Evolutionary conservation across 2,329 filamentous ascomycete genomes (phyloP).

Genomic region (Paecilomyces niveus): DNA sequence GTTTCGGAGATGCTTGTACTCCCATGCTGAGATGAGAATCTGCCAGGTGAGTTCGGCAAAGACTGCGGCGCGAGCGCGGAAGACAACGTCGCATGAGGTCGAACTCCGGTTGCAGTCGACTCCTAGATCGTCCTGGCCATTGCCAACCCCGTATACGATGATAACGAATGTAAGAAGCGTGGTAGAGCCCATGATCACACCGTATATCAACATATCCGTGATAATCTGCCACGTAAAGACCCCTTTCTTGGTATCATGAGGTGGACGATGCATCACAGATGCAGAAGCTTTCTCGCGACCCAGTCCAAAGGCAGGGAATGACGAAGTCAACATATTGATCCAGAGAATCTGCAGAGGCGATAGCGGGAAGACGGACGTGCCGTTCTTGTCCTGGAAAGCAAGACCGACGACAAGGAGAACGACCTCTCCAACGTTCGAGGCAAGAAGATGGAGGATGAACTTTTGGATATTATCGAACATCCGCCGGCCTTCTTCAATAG

Average conservation of each 20-base stretch:
- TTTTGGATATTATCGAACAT: constrained; percentile 90
- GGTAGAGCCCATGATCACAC: constrained; percentile 41
- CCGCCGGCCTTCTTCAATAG: constrained; percentile 73
- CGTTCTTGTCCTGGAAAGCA: constrained; percentile 64
- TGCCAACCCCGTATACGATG: constrained; percentile 30
- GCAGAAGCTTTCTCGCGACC: constrained; percentile 68
- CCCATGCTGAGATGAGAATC: constrained; percentile 69
- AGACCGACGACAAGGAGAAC: constrained; percentile 73
- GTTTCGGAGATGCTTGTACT: constrained; percentile 67
- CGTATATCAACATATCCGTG: constrained; percentile 36
- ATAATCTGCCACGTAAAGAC: constrained; percentile 36
- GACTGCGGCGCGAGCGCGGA: constrained; percentile 64
- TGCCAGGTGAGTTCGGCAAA: constrained; percentile 71
- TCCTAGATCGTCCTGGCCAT: constrained; percentile 44
- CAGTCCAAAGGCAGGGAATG: constrained; percentile 77
- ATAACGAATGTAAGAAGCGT: constrained; percentile 33
- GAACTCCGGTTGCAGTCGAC: constrained; percentile 48
- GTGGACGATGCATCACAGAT: constrained; percentile 73
- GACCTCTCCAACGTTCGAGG: constrained; percentile 78
- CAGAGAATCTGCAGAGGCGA: constrained; percentile 80
- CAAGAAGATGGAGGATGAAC: constrained; percentile 71
- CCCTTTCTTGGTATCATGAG: constrained; percentile 51
- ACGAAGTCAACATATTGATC: constrained; percentile 88
- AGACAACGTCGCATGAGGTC: constrained; percentile 46
- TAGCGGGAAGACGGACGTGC: constrained; percentile 75